Evolutionary conservation across 148 eudicot genomes (phyloP).

Genomic region (Talinum fruticosum): DNA sequence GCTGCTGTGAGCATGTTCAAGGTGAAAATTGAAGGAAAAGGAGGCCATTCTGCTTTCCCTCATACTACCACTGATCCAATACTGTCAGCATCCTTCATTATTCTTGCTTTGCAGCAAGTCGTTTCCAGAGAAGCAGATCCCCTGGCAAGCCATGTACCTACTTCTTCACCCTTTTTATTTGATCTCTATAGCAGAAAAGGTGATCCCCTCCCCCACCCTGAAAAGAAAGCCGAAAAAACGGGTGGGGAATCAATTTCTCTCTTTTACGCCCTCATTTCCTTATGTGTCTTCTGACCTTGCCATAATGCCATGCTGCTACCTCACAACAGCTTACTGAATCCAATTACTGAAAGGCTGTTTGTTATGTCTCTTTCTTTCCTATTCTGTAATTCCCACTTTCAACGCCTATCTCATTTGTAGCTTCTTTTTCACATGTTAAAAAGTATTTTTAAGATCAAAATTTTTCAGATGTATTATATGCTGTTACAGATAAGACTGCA

Average conservation of each 20-base stretch:
- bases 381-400: background rate
- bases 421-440: background rate
- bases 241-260: background rate
- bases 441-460: background rate
- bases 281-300: too few relatives aligned
- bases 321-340: background rate
- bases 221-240: too few relatives aligned
- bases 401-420: background rate
- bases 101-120: constrained; percentile 67
- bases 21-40: constrained; percentile 69
- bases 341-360: background rate
- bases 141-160: constrained; percentile 53
- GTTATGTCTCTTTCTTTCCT: background rate
- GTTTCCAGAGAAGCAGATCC: constrained; percentile 84
- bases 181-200: background rate
- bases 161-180: background rate
- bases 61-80: constrained; percentile 59
- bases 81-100: constrained; percentile 54
- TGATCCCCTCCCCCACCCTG: background rate
- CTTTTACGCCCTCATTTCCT: background rate
- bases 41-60: constrained; percentile 82
- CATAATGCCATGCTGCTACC: background rate
- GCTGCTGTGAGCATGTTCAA: constrained; percentile 65
- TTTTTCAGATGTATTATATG: background rate
- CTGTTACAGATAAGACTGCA: background rate